These are phyloP conservation scores for Gossypium gossypioides DNA, from an alignment of 441 rosid species.

Conservation along the genomic window DNA sequence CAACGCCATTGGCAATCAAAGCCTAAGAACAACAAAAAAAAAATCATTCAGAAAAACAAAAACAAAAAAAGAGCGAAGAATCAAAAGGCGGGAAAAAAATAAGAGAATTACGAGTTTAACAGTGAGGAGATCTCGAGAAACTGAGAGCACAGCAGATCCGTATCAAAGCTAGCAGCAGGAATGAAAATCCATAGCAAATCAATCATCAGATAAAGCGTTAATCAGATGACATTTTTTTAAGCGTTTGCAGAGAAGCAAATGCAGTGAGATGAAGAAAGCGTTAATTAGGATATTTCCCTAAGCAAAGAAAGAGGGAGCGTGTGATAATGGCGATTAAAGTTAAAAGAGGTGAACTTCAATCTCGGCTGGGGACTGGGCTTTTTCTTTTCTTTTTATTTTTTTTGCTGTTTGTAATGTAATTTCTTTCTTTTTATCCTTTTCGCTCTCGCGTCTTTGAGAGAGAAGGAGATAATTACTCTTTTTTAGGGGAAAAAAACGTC, in stretches of 20 bases:
- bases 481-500: neutral
- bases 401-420: neutral
- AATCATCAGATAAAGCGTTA: constrained; percentile 11
- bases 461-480: neutral
- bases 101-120: constrained; percentile 8
- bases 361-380: neutral
- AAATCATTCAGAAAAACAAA: neutral
- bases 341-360: neutral
- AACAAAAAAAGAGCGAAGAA: neutral
- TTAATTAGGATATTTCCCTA: constrained; percentile 6
- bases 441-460: neutral
- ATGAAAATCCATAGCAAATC: constrained; percentile 4
- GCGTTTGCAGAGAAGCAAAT: constrained; percentile 3
- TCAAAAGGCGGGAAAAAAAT: neutral
- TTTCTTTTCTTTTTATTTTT: neutral
- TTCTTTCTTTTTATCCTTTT: too few species aligned
- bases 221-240: neutral
- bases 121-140: constrained; percentile 22
- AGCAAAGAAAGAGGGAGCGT: neutral
- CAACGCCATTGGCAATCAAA: constrained; percentile 51
- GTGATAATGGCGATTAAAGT: neutral
- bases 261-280: neutral
- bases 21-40: constrained; percentile 9
- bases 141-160: constrained; percentile 12
- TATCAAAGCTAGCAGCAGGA: neutral